Conservation (phyloP, 225 moss, liverwort and hornwort genomes). For the Thuidium tamariscinum region DNA sequence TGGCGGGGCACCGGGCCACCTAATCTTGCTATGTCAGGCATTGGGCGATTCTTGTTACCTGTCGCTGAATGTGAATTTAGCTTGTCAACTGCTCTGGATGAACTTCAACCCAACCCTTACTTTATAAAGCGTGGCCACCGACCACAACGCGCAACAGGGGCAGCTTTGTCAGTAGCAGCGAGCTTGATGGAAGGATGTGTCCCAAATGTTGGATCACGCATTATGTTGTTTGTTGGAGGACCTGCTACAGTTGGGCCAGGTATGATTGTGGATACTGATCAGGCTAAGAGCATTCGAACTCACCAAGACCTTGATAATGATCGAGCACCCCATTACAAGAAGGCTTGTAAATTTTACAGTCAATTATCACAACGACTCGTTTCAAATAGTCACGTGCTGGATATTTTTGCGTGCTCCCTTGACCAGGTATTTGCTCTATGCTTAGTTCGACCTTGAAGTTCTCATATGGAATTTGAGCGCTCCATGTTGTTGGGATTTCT, state of each 20-base stretch:
- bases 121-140: constrained; percentile 38
- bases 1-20: constrained; percentile 34
- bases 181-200: constrained; percentile 76
- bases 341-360: constrained; percentile 82
- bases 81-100: constrained; percentile 65
- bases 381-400: constrained; percentile 68
- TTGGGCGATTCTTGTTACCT: constrained; percentile 72
- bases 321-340: constrained; percentile 67
- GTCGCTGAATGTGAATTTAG: constrained; percentile 84
- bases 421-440: constrained; percentile 52
- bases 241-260: constrained; percentile 88
- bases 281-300: constrained; percentile 88
- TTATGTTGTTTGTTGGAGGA: constrained; percentile 88
- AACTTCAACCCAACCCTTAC: constrained; percentile 69
- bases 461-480: neutral
- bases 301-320: constrained; percentile 92
- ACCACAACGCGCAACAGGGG: constrained; percentile 75
- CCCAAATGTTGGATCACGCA: constrained; percentile 67
- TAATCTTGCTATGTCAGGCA: constrained; percentile 22
- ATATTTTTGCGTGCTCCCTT: constrained; percentile 93
- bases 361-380: constrained; percentile 76
- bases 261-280: constrained; percentile 80
- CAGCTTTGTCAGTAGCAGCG: constrained; percentile 79
- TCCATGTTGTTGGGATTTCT: neutral
- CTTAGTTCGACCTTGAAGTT: neutral